A percentile compares a stretch with the other conserved stretches of the same genome.
Conservation (phyloP, 495 filamentous ascomycete genomes). For the Lichenothelia convexa region DNA sequence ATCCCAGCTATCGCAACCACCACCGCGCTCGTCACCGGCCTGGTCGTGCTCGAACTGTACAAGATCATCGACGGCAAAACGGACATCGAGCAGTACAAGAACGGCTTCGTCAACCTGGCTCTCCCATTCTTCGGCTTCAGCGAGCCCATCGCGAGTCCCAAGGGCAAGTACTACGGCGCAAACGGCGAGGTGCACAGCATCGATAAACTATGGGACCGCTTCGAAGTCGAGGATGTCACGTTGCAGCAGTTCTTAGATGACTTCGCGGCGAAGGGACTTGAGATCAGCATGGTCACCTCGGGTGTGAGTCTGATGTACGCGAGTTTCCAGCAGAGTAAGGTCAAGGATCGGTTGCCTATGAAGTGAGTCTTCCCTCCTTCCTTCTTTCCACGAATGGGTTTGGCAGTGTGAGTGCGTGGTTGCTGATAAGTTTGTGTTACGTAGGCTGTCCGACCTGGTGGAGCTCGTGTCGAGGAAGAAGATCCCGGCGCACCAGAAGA, state of each 20-base stretch:
- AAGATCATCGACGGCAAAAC: constrained; percentile 92
- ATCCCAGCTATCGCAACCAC: constrained; percentile 98
- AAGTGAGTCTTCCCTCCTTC: constrained; percentile 31
- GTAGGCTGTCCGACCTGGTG: constrained; percentile 68
- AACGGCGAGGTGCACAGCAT: constrained; percentile 65
- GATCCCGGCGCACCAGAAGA: constrained; percentile 79
- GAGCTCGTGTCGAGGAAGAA: constrained; percentile 80
- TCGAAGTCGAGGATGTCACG: constrained; percentile 76
- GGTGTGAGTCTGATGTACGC: constrained; percentile 94
- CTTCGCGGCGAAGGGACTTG: constrained; percentile 63
- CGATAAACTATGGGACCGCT: constrained; percentile 96
- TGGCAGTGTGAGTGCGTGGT: not conserved
- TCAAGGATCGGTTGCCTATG: constrained; percentile 59
- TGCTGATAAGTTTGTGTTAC: constrained; percentile 7
- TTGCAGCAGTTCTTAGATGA: constrained; percentile 64
- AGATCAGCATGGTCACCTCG: constrained; percentile 83
- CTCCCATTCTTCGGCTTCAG: constrained; percentile 96
- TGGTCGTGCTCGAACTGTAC: constrained; percentile 84
- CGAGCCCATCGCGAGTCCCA: constrained; percentile 82
- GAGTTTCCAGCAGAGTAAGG: constrained; percentile 71
- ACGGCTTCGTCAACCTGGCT: constrained; percentile 94
- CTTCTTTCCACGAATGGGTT: not conserved
- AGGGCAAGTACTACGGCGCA: constrained; percentile 65
- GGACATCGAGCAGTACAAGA: constrained; percentile 96
- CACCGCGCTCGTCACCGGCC: constrained; percentile 84